phyloP scores from a whole-genome alignment of 2,329 filamentous ascomycete species.

The Clonostachys chloroleuca region DNA sequence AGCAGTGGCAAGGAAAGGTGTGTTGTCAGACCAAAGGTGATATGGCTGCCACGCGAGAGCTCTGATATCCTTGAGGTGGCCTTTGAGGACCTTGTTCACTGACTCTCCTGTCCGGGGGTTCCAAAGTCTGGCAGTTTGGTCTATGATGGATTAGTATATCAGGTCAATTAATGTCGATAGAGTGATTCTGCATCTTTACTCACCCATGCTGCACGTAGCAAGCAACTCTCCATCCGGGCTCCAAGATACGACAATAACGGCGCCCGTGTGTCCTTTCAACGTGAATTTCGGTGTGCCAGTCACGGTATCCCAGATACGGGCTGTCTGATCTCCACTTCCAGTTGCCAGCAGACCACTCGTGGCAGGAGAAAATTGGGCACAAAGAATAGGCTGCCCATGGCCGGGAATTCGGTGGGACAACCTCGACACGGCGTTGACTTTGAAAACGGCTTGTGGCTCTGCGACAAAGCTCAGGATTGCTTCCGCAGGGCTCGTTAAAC shows the following conservation, averaged over 20 bases:
- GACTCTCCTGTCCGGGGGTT: slow-evolving; percentile 76
- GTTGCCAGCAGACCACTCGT: slow-evolving; percentile 77
- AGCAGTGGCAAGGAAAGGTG: slow-evolving; percentile 76
- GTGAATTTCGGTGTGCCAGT: slow-evolving; percentile 87
- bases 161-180: neutral
- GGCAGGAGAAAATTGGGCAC: slow-evolving; percentile 79
- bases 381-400: slow-evolving; percentile 86
- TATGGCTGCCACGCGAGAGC: slow-evolving; percentile 91
- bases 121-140: slow-evolving; percentile 89
- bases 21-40: slow-evolving; percentile 71
- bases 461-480: slow-evolving; percentile 51
- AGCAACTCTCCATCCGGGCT: slow-evolving; percentile 77
- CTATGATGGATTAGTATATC: slow-evolving; percentile 21
- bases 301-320: slow-evolving; percentile 90
- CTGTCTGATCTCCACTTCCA: slow-evolving; percentile 86
- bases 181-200: neutral
- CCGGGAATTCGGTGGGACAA: slow-evolving; percentile 86
- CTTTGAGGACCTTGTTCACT: slow-evolving; percentile 66
- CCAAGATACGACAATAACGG: slow-evolving; percentile 86
- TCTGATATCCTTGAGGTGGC: slow-evolving; percentile 86
- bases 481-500: slow-evolving; percentile 54
- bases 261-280: slow-evolving; percentile 80
- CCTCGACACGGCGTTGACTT: slow-evolving; percentile 85
- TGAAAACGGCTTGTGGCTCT: slow-evolving; percentile 87
- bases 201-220: slow-evolving; percentile 77